Base-by-base conservation (phyloP, 2,329 filamentous ascomycete species). In the Scytalidium sp. region DNA sequence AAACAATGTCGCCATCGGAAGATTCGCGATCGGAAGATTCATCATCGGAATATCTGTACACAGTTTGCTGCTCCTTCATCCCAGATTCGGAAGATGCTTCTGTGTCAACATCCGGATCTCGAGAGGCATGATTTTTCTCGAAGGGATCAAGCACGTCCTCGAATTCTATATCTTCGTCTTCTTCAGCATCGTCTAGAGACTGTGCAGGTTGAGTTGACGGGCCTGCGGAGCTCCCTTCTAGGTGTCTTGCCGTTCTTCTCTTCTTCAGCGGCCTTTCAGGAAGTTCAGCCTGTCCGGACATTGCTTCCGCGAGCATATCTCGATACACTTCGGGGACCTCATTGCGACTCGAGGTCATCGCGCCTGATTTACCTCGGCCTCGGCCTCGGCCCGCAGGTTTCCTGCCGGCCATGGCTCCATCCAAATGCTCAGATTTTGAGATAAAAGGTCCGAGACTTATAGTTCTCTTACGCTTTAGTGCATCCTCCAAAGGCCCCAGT, bases 1-100 rank as follows among this genome's bases (percentile, higher is more conserved):
- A 87, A 43, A 84, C 81, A 51, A 80, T 68, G 46, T 84, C 81
- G 46, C 74, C 76, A 23, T 77, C 76, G 10, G 69, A 71, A 9
- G 79, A 80, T 19, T 65, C 62, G 15, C 79, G 79, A 52, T 81
- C 80, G n/a, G 69, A 71, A 10, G 79, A 80, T 17, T 64, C 63
- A n/a, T 79, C 79, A 52, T 81, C 80, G 13, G 76, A 76, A 25
- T 78, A 71, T 64, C 68, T 53, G 60, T 75, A 68, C 58, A 72
- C 55, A 41, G 66, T 64, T 57, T 71, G 64, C 56, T 64, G 60
- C 19, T 42, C 50, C 49, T 50, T 62, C 19, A 15, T n/a, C 5
- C 13, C 32, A 27, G 25, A 27, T 7, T 27, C 25, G 13, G 51
- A 36, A 7, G 49, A 45, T 10, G 47, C 59, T 8, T 56, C 51